Conservation (phyloP, 2,329 filamentous ascomycete species). For the Cryphonectria japonica region DNA sequence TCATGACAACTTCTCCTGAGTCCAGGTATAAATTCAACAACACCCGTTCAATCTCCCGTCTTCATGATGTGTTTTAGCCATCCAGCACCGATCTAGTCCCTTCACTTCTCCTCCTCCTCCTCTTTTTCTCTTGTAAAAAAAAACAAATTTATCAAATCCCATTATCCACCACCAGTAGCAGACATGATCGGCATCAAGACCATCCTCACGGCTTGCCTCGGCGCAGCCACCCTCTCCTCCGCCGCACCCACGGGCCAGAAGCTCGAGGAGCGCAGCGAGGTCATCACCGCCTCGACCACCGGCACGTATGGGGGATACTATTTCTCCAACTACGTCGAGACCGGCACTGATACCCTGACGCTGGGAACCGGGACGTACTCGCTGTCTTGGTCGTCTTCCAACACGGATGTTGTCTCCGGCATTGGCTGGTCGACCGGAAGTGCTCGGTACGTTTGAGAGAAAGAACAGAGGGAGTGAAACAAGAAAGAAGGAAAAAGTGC, state of each 20-base stretch:
- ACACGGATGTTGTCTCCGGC: conserved; percentile 19
- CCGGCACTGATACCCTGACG: conserved; percentile 7
- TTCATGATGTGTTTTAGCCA: background rate
- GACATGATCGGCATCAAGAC: conserved; percentile 14
- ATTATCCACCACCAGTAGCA: background rate
- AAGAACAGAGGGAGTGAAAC: background rate
- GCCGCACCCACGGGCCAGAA: conserved; percentile 15
- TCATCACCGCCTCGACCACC: conserved; percentile 8
- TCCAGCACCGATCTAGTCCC: background rate
- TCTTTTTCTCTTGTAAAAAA: background rate
- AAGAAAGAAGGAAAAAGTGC: background rate
- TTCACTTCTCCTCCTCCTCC: background rate
- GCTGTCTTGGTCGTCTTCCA: conserved; percentile 19
- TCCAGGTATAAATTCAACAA: background rate
- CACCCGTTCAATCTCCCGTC: background rate
- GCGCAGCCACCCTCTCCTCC: conserved; percentile 1
- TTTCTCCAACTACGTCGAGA: conserved; percentile 22
- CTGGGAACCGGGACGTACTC: conserved; percentile 18
- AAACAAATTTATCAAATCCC: too few species aligned
- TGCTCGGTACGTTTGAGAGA: conserved; percentile 11
- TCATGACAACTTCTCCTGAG: background rate
- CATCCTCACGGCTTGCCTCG: conserved; percentile 8
- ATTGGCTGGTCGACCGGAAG: conserved; percentile 21
- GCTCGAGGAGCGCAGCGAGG: conserved; percentile 11
- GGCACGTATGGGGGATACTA: conserved; percentile 13